Percentiles rank a stretch among this genome's conserved stretches.
These are phyloP conservation scores for Colletotrichum tanaceti DNA, from an alignment of 2,329 filamentous ascomycete genomes.

Conservation along the genomic window DNA sequence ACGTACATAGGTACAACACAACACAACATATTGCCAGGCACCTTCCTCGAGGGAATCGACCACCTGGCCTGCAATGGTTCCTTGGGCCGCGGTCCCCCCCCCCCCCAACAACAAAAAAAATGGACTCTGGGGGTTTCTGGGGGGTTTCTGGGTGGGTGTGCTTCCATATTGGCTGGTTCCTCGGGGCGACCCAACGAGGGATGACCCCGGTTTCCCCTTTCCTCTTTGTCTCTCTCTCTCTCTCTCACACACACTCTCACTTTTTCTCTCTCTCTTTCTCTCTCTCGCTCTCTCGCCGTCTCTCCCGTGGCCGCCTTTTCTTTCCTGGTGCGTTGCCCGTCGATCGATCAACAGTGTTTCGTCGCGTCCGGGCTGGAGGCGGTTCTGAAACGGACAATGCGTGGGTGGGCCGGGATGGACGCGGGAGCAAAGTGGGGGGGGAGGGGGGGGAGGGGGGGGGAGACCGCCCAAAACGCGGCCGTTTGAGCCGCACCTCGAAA, in stretches of 20 bases:
- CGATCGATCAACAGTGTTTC: conserved; percentile 40
- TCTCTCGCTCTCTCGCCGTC: too few relatives aligned
- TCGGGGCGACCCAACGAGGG: too few relatives aligned
- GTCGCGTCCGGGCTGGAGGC: conserved; percentile 36
- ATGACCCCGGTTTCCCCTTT: conserved; percentile 6
- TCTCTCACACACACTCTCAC: too few relatives aligned
- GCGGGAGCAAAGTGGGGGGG: conserved; percentile 28
- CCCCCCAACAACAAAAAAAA: too few relatives aligned
- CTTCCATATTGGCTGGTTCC: too few relatives aligned
- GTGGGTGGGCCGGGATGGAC: conserved; percentile 35
- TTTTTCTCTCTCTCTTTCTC: too few relatives aligned
- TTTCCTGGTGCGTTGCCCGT: not conserved
- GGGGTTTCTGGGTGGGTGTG: not conserved
- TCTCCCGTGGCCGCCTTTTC: too few relatives aligned
- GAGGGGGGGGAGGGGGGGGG: conserved; percentile 16
- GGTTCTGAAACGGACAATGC: conserved; percentile 38
- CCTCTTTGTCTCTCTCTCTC: not conserved
- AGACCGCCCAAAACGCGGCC: conserved; percentile 26
- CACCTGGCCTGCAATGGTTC: not conserved
- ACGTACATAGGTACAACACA: too few relatives aligned
- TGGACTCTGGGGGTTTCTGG: conserved; percentile 14
- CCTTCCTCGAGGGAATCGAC: too few relatives aligned
- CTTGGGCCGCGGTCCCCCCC: not conserved
- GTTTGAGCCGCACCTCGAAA: conserved; percentile 38
- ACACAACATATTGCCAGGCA: too few relatives aligned